Base-by-base conservation (phyloP, 1,284 basidiomycete species). In the Laetiporus sulphureus region DNA sequence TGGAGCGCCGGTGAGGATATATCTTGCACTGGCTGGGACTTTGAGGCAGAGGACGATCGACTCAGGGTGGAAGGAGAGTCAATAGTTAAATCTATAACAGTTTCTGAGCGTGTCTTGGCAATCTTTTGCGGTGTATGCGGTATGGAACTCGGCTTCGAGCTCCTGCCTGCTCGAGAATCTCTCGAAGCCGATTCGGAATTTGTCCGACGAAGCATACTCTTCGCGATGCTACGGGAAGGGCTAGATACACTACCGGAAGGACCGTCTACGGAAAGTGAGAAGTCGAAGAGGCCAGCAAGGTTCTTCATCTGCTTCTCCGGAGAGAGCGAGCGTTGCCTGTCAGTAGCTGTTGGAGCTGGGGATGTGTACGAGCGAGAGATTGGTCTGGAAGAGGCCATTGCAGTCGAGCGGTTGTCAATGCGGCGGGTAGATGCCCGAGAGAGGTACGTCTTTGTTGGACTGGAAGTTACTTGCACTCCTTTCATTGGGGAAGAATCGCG, bases 181-280 rank as follows among this genome's bases (percentile, higher is more conserved):
- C 25, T 7, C 25, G 25, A 27, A 13, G 13, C 25, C 1, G 76
- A 66, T 25, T 83, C 80, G 0, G 83, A 83, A 40, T 67, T 58
- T 2, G 68, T 63, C 2, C 69, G 64, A 19, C 63, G 61, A 3
- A 74, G 64, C 72, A 74, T 73, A 11, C 68, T 68, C 38, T 64
- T 67, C 7, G 67, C 61, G 11, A 72, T 33, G 24, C 62, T 44
- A 10, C n/a, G n/a, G n/a, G n/a, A n/a, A n/a, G n/a, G n/a, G n/a
- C n/a, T n/a, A n/a, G n/a, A n/a, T n/a, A n/a, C n/a, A n/a, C n/a
- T n/a, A n/a, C n/a, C n/a, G n/a, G n/a, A n/a, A n/a, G n/a, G n/a
- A n/a, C n/a, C n/a, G n/a, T n/a, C 29, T 6, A 43, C 32, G 3
- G 33, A 20, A 16, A 35, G 24, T 1, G 54, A 44, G 31, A 60